Evolutionary conservation across 164 flowering plant species (phyloP), one percentile per base, ranked within the genome.

Genomic region (Sedum album): DNA sequence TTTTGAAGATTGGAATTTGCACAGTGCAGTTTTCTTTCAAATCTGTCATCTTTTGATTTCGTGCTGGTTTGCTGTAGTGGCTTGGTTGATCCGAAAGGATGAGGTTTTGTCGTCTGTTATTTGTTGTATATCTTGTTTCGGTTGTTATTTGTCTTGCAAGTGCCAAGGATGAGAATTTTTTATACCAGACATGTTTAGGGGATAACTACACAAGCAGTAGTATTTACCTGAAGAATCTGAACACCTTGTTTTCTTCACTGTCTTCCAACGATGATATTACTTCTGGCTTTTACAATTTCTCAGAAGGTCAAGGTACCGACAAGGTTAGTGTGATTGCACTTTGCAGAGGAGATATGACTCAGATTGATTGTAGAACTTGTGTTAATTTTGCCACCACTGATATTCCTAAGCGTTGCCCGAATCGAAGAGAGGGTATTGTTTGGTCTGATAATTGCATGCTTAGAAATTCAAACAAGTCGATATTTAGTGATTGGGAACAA

Each of bases 271-370:
- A 72, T 4, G 66, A 76, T 20, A 18, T 72, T 28, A 20, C 1
- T 28, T 30, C 60, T 1, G 76, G 76, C 1, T 80, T 73, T 72
- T 69, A 72, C 71, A 70, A 68, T 60, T 46, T 72, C 21, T 63
- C 77, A 0, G 7, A 30, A 0, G 83, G 82, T 1, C 8, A 66
- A 6, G 68, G 5, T 7, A 23, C 70, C 2, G 57, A 76, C 51
- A 17, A 20, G 46, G 78, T 77, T 14, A 71, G 72, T 15, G 83
- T 77, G 4, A 63, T 36, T 15, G 71, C 71, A 1, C 74, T 80
- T n/a, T 82, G 85, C 41, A 70, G 81, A 2, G 86, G 81, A 1
- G 82, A 76, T 53, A 49, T 73, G 8, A 6, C 31, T 25, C 0
- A 39, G 15, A 31, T 9, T 2, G 33, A 1, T 17, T 79, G 82